Base-by-base conservation (phyloP, 345 rosid species). In the Brassica juncea region DNA sequence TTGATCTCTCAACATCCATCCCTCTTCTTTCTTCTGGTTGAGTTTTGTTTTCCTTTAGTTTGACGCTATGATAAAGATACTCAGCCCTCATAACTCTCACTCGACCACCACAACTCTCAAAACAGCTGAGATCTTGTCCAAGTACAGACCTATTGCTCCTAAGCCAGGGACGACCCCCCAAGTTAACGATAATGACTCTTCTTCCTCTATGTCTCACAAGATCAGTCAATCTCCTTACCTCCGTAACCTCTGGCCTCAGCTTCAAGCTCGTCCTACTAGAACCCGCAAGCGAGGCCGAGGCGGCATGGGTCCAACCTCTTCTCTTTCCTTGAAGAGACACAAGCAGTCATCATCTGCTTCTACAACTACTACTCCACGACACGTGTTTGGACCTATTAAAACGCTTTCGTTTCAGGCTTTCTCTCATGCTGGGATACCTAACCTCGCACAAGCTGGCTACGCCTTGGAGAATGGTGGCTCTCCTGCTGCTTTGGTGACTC, bases 111-210 rank as follows among this genome's bases (percentile, higher is more conserved):
- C 78, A 54, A 85, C 95, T 6, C 88, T 89, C 0, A 91, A 89
- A 77, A 93, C 98, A 0, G 97, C 96, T 35, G 98, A 95, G 85
- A 95, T 95, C 75, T 88, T 95, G 93, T 93, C 97, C 3, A 82
- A 93, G 81, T 95, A 91, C 72, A 84, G 97, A 70, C 99, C 98
- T 2, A 95, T 93, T 55, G 98, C 99, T 14, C 99, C 99, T 1
- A 95, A 84, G 80, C 98, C 98, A 0, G 96, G 87, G 74, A 57
- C 67, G 15, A 72, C 87, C 11, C 68, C 88, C 3, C 72, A 34
- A 44, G 70, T 11, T 9, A 71, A 84, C 71, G 37, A 72, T 14
- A 39, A 76, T 81, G 88, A 87, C 52, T 70, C 44, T 67, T 69
- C 89, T 52, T 80, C 86, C 66, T 74, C 85, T 63, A 82, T 83